Base-by-base conservation (phyloP, 1,139 yeast species). In the Protomyces inouyei region DNA sequence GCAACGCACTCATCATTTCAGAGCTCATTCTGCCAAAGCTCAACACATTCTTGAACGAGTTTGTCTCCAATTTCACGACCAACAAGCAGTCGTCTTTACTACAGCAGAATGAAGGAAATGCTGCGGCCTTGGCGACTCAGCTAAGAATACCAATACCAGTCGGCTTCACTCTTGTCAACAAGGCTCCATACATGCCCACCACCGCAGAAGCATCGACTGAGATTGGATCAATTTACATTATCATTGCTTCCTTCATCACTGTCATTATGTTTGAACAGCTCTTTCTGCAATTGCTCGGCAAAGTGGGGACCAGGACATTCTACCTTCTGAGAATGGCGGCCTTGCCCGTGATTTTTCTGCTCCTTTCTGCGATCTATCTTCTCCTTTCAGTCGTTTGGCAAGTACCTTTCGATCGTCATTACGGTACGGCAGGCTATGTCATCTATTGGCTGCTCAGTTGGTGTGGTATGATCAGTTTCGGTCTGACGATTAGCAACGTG, bases 211-310 rank as follows among this genome's bases (percentile, higher is more conserved):
- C 69, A 10, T 63, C 66, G 21, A 67, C 66, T n/a, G 69, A 67
- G 73, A 85, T 88, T 69, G 96, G 96, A 59, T 78, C 87, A 66
- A 87, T 89, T 74, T 88, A 84, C 74, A 78, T 86, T 73, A 82
- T 89, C 69, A 85, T 89, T 73, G 75, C 88, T 65, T 84, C 95
- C 1, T 79, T 83, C 68, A 80, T 82, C 75, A 84, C 83, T 68
- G 80, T 85, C 71, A 81, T 83, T 66, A 80, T 86, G 72, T 85
- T 85, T 72, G 78, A 77, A 23, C 82, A 82, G 3, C 72, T 83
- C 38, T 88, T 87, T 72, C 75, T 74, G 67, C 73, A 77, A 40
- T 78, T 86, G 60, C 76, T 82, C 10, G 77, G 77, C 63, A 73
- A 73, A 67, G 70, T 85, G 65, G 79, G 77, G 63, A 78, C 80